Conservation (phyloP, 768 basidiomycete genomes). For the Chlorophyllum brunneum region DNA sequence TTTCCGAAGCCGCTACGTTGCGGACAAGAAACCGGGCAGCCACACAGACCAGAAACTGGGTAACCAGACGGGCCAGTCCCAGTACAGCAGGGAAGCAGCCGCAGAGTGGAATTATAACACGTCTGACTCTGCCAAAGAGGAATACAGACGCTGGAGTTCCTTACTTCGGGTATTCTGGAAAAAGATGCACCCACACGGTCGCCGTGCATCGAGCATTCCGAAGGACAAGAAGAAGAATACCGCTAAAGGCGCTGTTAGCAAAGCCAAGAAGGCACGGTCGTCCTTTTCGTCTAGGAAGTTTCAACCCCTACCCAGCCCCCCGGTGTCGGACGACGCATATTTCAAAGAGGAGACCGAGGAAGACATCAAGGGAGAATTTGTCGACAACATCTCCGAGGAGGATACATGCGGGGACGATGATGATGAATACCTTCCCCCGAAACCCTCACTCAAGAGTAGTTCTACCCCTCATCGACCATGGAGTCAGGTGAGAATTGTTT, state of each 20-base stretch:
- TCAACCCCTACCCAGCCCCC: slow-evolving; percentile 4
- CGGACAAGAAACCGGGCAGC: slow-evolving; percentile 11
- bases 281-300: neutral
- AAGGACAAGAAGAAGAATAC: neutral
- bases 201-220: neutral
- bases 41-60: slow-evolving; percentile 12
- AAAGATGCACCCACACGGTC: neutral
- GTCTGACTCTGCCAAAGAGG: slow-evolving; percentile 17
- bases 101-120: slow-evolving; percentile 25
- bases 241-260: neutral
- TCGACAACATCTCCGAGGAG: neutral
- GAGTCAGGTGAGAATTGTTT: neutral
- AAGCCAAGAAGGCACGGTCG: neutral
- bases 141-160: neutral
- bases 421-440: neutral
- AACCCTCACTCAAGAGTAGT: neutral
- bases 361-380: neutral
- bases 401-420: neutral
- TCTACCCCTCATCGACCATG: neutral
- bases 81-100: slow-evolving; percentile 29
- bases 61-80: slow-evolving; percentile 25
- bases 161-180: neutral
- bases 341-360: neutral
- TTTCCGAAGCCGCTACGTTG: slow-evolving; percentile 29
- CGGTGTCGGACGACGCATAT: neutral